phyloP scores from a whole-genome alignment of 805 yeast species.

The Candida dajiaensis region DNA sequence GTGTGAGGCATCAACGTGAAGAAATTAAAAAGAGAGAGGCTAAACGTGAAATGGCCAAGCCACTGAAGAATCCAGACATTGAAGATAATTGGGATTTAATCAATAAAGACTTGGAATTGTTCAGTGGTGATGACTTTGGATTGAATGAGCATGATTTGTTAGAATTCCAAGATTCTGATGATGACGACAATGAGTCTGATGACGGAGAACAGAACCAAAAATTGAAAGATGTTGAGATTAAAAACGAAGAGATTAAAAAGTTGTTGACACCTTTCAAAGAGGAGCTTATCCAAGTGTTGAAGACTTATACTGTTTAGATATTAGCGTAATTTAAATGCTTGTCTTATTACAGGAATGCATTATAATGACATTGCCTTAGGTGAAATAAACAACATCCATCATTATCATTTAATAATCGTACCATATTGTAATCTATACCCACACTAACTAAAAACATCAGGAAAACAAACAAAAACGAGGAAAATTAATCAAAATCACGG shows the following conservation, averaged over 20 bases:
- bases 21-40: conserved; percentile 25
- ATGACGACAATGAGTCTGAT: conserved; percentile 4
- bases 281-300: background rate
- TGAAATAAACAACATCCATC: no score
- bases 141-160: conserved; percentile 42
- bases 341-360: no score
- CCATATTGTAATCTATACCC: background rate
- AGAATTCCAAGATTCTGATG: conserved; percentile 26
- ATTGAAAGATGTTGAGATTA: background rate
- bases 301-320: background rate
- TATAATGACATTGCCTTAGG: no score
- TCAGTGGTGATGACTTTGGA: conserved; percentile 42
- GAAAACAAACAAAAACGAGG: background rate
- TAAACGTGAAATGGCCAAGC: conserved; percentile 17
- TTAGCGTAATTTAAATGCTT: no score
- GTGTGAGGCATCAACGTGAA: conserved; percentile 30
- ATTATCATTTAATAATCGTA: background rate
- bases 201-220: conserved; percentile 2
- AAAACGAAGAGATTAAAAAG: conserved; percentile 3
- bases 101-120: conserved; percentile 32
- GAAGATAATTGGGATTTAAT: conserved; percentile 39
- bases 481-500: background rate
- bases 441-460: background rate
- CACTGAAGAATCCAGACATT: conserved; percentile 20
- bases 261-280: conserved; percentile 1